Evolutionary conservation across 345 rosid species (phyloP), one percentile per base, ranked within the genome.

Genomic region (Microcos paniculata): DNA sequence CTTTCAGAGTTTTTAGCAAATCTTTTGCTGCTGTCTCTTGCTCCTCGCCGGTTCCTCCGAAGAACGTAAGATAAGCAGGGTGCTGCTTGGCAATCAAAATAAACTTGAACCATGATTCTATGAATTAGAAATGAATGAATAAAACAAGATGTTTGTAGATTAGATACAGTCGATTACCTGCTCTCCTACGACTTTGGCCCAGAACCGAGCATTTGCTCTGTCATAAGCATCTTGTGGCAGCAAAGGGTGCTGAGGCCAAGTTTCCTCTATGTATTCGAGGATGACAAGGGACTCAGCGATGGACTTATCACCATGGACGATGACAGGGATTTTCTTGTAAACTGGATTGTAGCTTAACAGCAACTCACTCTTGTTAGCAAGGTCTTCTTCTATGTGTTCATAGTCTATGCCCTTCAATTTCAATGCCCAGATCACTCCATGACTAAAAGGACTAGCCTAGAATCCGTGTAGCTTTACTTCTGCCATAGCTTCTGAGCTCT

Each of bases 21-120:
- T 80, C 85, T 75, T 43, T 43, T 23, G 66, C 70, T 9, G 79
- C 85, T 74, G 74, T 65, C 65, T 52, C 81, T 64, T 74, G 85
- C 67, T 80, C 83, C 42, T 77, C 81, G 3, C 85, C 83, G 16
- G 21, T 69, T 35, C 40, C 6, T 35, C 40, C 40, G 40, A 0
- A 4, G 58, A 35, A 5, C 53, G 79, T 33, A 83, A 80, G 66
- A 74, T 3, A 35, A 35, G 6, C 40, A 35, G 40, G 40, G 6
- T 35, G 4, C 40, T 35, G 40, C 40, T 35, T 35, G 40, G 40
- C 6, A 35, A 35, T 35, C 40, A 35, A 35, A 35, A 35, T 35
- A 35, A 35, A n/a, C n/a, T n/a, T n/a, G n/a, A n/a, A n/a, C n/a
- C n/a, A n/a, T 35, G 40, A 35, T 35, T 35, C 38, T 35, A 35